These are phyloP conservation scores for Pulveroboletus sp. DNA, from an alignment of 768 basidiomycete species.

Conservation along the genomic window DNA sequence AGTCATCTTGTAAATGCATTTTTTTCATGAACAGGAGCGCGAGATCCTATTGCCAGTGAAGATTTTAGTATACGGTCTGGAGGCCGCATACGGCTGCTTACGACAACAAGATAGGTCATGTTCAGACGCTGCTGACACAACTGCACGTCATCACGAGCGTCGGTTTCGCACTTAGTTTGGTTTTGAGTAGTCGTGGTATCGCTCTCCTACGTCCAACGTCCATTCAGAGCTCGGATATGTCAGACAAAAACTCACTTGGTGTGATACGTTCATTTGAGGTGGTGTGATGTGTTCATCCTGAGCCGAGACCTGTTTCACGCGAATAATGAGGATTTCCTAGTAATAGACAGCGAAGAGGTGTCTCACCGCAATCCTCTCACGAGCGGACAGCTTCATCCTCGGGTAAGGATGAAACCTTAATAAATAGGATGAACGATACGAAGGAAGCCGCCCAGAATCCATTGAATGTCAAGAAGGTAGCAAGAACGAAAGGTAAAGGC, in stretches of 20 bases:
- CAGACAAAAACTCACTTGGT: conserved; percentile 5
- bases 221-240: background rate
- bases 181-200: background rate
- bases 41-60: conserved; percentile 19
- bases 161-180: conserved; percentile 6
- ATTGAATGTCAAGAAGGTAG: conserved; percentile 6
- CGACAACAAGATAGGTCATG: conserved; percentile 21
- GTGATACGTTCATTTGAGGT: background rate
- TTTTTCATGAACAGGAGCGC: conserved; percentile 14
- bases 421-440: conserved; percentile 29
- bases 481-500: background rate
- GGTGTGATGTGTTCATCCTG: background rate
- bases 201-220: conserved; percentile 10
- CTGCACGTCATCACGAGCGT: background rate
- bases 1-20: background rate
- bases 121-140: conserved; percentile 12
- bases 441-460: conserved; percentile 16
- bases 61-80: background rate
- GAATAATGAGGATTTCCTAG: conserved; percentile 9
- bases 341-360: background rate
- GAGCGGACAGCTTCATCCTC: conserved; percentile 17
- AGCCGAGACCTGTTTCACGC: conserved; percentile 8
- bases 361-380: conserved; percentile 26
- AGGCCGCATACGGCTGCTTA: conserved; percentile 8
- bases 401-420: conserved; percentile 30